Percentiles rank a stretch among this genome's conserved stretches.
These are phyloP conservation scores for Fusarium sambucinum DNA, from an alignment of 2,329 filamentous ascomycete species.

Conservation along the genomic window DNA sequence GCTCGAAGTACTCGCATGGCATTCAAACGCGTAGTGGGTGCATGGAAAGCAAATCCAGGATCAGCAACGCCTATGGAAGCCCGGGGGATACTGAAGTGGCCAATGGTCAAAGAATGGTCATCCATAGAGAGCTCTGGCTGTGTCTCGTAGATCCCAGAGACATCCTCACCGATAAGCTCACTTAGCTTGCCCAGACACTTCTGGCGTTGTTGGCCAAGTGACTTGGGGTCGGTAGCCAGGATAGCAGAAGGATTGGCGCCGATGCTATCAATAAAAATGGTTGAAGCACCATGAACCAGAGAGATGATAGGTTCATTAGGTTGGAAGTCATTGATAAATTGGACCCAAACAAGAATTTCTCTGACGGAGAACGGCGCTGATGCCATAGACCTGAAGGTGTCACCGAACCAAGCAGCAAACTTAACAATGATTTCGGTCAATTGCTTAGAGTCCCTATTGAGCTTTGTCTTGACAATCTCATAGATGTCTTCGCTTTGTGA, in stretches of 20 bases:
- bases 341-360: conserved; percentile 92
- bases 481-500: conserved; percentile 87
- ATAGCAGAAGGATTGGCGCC: conserved; percentile 94
- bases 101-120: conserved; percentile 70
- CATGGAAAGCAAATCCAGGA: conserved; percentile 74
- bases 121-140: conserved; percentile 69
- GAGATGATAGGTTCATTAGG: conserved; percentile 59
- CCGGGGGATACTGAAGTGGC: conserved; percentile 76
- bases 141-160: conserved; percentile 73
- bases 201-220: conserved; percentile 76
- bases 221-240: conserved; percentile 76
- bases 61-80: conserved; percentile 56
- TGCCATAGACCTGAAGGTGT: conserved; percentile 79
- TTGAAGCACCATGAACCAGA: conserved; percentile 86
- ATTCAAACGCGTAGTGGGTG: conserved; percentile 90
- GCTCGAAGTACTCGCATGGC: conserved; percentile 91
- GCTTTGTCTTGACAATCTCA: conserved; percentile 85
- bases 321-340: conserved; percentile 82
- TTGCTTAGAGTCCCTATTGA: conserved; percentile 66
- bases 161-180: conserved; percentile 72
- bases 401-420: conserved; percentile 94
- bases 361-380: conserved; percentile 87
- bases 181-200: conserved; percentile 80
- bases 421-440: conserved; percentile 79
- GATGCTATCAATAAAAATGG: conserved; percentile 95